Evolutionary conservation across 345 rosid genomes (phyloP), one percentile per base, ranked within the genome.

Genomic region (Salix koriyanagi): DNA sequence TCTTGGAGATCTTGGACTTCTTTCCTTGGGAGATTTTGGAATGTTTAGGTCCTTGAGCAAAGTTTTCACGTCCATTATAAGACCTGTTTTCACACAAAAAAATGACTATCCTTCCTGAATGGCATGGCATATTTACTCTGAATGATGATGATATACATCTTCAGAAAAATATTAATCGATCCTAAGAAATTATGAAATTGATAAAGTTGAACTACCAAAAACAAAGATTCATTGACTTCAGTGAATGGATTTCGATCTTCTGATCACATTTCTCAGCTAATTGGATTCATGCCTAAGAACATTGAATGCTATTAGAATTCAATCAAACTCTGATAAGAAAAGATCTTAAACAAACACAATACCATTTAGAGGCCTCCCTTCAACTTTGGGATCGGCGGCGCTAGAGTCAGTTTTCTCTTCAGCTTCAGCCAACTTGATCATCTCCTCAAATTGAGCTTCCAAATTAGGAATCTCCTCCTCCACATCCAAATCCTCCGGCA

Each of bases 401-500:
- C 6, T 8, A 3, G 41, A 21, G 41, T 15, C 61, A 41, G n/a
- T 6, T 28, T 41, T 6, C 37, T 79, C 71, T 26, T 62, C 67
- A 70, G 48, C 78, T 75, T 70, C 82, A 30, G 36, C 60, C 66
- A 48, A 23, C 54, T 7, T 28, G 64, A 65, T 56, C 60, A 73
- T 21, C 77, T 73, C 80, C 30, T 75, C 82, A 21, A 78, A 34
- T 28, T 70, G 25, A 65, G 75, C 71, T 30, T 52, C 80, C 54
- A 72, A 32, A 61, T 39, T 15, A n/a, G 36, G 36, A 14, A 16
- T 8, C 32, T 65, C 78, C 23, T 34, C 77, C 10, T 69, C 74
- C 15, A 28, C 32, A 19, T 79, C 82, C 9, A 79, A 25, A 37
- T 64, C 65, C 32, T 75, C 82, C 67, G 72, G 82, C 18, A 75